Base-by-base conservation (phyloP, 352 stramenopile species). In the Globisporangium okanoganense region DNA sequence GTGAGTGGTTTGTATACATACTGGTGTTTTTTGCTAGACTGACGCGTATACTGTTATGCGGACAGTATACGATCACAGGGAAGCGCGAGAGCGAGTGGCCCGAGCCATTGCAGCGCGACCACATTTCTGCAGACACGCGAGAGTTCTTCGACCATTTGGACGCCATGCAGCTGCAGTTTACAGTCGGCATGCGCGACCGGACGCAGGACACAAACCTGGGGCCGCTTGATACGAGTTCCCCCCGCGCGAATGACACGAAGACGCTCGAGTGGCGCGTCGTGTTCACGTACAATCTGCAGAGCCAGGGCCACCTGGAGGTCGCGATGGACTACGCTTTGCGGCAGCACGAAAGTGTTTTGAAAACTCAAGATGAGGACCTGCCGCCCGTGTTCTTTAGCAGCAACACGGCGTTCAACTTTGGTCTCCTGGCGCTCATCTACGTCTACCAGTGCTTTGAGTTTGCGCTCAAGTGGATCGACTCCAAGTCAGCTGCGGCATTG, bases 251-350 rank as follows among this genome's bases (percentile, higher is more conserved):
- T 18, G 20, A 58, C 45, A 71, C 5, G n/a, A 71, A 75, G 29
- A 50, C 85, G 22, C 85, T 79, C 29, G 58, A 79, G 64, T 92
- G 83, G 83, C 73, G 71, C 44, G 64, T 90, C 4, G 69, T 69
- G 25, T 85, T 92, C 55, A 71, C 69, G 25, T 92, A 92, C 58
- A 75, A 90, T 36, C 56, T 92, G 7, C 70, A 81, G 48, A 88
- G 81, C 50, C 83, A 90, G 55, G 76, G 83, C 14, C 83, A 92
- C 48, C 51, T 92, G 29, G 77, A 90, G 45, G 78, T 90, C 10
- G 75, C 70, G 7, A 74, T 92, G 64, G 77, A 77, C 43, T 88
- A 87, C 20, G 63, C 71, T 2, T 59, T 86, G 27, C 56, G 56
- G 18, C 33, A 69, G 22, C 59, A 50, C 2, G 56, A 66, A 16